Conservation (phyloP, 2,329 filamentous ascomycete species). For the Lasiodiplodia theobromae region DNA sequence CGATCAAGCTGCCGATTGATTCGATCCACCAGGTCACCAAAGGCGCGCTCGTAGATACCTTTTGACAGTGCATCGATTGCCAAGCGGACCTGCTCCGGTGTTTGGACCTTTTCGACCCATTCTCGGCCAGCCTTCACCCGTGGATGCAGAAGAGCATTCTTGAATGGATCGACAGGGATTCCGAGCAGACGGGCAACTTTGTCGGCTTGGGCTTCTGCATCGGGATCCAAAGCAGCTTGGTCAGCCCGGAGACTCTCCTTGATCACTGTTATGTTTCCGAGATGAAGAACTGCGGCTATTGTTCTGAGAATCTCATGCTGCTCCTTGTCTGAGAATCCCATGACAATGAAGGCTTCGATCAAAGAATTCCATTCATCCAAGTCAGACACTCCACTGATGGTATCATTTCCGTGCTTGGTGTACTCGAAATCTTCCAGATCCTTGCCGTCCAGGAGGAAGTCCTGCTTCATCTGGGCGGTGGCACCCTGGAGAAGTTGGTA, state of each 20-base stretch:
- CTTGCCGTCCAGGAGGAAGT: constrained; percentile 76
- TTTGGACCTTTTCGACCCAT: constrained; percentile 99
- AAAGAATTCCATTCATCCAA: constrained; percentile 86
- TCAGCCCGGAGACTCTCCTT: constrained; percentile 92
- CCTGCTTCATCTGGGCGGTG: constrained; percentile 72
- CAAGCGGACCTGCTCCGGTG: constrained; percentile 91
- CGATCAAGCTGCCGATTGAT: constrained; percentile 93
- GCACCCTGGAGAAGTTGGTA: constrained; percentile 93
- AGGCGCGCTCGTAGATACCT: constrained; percentile 96
- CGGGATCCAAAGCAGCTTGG: constrained; percentile 81
- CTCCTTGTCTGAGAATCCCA: constrained; percentile 89
- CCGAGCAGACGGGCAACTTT: constrained; percentile 85
- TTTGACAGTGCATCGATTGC: constrained; percentile 91
- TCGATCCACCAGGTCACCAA: constrained; percentile 87
- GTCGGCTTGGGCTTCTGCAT: constrained; percentile 76
- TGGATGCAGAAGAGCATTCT: constrained; percentile 88
- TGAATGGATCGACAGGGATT: constrained; percentile 82
- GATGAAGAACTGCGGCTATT: constrained; percentile 87
- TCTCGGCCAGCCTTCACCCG: constrained; percentile 94
- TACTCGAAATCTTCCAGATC: constrained; percentile 90
- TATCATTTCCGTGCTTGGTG: constrained; percentile 88
- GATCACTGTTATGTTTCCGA: constrained; percentile 88
- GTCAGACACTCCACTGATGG: constrained; percentile 89
- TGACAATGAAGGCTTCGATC: constrained; percentile 91
- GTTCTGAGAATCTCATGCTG: constrained; percentile 84